These are phyloP conservation scores for Yamadazyma insecticola DNA, from an alignment of 805 yeast species.

Conservation along the genomic window DNA sequence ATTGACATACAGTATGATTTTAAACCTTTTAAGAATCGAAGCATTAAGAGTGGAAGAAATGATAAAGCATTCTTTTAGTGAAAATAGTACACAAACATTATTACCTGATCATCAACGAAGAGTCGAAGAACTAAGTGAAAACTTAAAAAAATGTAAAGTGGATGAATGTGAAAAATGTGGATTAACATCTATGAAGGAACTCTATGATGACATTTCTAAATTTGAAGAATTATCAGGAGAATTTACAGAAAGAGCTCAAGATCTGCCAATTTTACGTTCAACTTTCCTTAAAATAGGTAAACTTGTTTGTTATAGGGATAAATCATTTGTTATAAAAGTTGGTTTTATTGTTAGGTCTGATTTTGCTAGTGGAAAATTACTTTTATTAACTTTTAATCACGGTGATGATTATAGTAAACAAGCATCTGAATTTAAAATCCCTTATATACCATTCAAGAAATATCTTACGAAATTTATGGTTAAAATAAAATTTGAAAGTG, in stretches of 20 bases:
- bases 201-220: slow-evolving; percentile 41
- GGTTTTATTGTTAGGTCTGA: slow-evolving; percentile 54
- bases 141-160: slow-evolving; percentile 36
- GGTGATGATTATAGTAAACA: slow-evolving; percentile 28
- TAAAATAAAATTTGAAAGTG: slow-evolving; percentile 28
- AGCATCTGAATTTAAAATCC: slow-evolving; percentile 21
- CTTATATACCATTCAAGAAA: slow-evolving; percentile 30
- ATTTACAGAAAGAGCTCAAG: slow-evolving; percentile 45
- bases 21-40: slow-evolving; percentile 86
- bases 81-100: slow-evolving; percentile 78
- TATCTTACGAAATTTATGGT: slow-evolving; percentile 34
- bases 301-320: slow-evolving; percentile 54
- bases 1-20: slow-evolving; percentile 91
- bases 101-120: slow-evolving; percentile 79
- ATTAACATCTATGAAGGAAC: slow-evolving; percentile 38
- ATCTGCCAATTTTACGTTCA: slow-evolving; percentile 44
- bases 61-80: slow-evolving; percentile 94
- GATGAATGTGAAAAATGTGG: slow-evolving; percentile 34
- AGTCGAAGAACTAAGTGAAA: slow-evolving; percentile 48
- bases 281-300: slow-evolving; percentile 49
- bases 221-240: slow-evolving; percentile 42
- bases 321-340: slow-evolving; percentile 32
- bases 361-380: slow-evolving; percentile 23
- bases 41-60: slow-evolving; percentile 96
- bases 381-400: slow-evolving; percentile 44